Percentiles rank a stretch among this genome's conserved stretches.
Evolutionary conservation across 345 rosid genomes (phyloP).

Genomic region (Corchorus olitorius): DNA sequence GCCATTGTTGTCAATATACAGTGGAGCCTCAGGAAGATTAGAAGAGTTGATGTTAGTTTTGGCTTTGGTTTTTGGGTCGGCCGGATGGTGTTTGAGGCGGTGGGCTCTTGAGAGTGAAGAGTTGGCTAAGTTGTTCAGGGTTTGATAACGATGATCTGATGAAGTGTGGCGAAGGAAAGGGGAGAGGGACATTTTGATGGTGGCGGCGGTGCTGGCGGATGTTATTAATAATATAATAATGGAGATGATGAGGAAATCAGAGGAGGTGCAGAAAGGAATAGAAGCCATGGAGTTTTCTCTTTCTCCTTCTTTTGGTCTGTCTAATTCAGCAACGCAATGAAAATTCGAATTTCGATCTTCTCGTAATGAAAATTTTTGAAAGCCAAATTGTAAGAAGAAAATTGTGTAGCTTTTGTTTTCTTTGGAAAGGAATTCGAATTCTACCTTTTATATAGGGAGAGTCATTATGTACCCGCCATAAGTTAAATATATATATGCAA

Average conservation of each 20-base stretch:
- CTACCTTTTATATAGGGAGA: too few species aligned
- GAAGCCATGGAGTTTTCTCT: slow-evolving; percentile 32
- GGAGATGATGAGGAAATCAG: slow-evolving; percentile 15
- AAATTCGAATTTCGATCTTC: too few species aligned
- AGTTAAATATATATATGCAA: too few species aligned
- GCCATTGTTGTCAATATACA: slow-evolving; percentile 67
- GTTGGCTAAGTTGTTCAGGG: slow-evolving; percentile 49
- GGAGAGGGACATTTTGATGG: slow-evolving; percentile 47
- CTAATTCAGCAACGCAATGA: too few species aligned
- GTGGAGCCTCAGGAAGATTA: slow-evolving; percentile 41
- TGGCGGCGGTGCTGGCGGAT: slow-evolving; percentile 27
- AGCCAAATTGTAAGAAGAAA: too few species aligned
- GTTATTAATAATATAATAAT: slow-evolving; percentile 15
- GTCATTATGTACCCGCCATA: too few species aligned
- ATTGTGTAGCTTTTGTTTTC: too few species aligned
- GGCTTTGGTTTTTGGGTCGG: slow-evolving; percentile 20
- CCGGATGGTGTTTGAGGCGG: slow-evolving; percentile 47
- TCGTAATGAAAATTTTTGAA: too few species aligned
- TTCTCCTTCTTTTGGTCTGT: neutral
- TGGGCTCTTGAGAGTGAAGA: slow-evolving; percentile 64
- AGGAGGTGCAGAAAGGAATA: neutral
- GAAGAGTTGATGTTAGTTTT: neutral
- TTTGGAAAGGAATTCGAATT: too few species aligned
- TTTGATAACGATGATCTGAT: slow-evolving; percentile 43
- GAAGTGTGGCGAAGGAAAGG: slow-evolving; percentile 34